Percentiles rank a stretch among this genome's conserved stretches.
Evolutionary conservation across 2,329 filamentous ascomycete genomes (phyloP).

Genomic region (Fusarium anthophilum): DNA sequence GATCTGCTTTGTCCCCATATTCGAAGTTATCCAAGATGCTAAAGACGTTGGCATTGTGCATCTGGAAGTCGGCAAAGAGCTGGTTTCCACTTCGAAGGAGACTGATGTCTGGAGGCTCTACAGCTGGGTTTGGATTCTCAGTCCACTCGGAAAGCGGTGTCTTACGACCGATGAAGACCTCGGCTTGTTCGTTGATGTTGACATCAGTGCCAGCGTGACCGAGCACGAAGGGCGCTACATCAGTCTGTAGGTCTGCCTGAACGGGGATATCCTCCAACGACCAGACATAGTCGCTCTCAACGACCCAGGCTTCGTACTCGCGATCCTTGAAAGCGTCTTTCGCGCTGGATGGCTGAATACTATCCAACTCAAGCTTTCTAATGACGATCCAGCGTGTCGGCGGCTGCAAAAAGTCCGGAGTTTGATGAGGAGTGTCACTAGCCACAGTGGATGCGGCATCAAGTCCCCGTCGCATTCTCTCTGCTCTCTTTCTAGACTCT

Average conservation of each 20-base stretch:
- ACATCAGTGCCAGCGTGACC: constrained; percentile 12
- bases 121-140: background rate
- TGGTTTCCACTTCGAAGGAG: constrained; percentile 43
- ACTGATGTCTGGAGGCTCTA: constrained; percentile 3
- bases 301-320: constrained; percentile 46
- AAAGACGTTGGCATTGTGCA: constrained; percentile 54
- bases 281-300: constrained; percentile 51
- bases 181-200: constrained; percentile 50
- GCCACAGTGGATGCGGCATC: background rate
- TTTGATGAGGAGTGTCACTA: background rate
- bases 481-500: background rate
- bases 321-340: background rate
- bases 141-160: constrained; percentile 14
- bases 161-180: constrained; percentile 54
- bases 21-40: constrained; percentile 52
- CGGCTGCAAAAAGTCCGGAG: constrained; percentile 27
- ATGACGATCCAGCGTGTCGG: constrained; percentile 52
- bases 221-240: constrained; percentile 52
- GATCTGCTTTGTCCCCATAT: constrained; percentile 33
- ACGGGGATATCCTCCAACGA: constrained; percentile 44
- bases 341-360: constrained; percentile 3
- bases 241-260: constrained; percentile 50
- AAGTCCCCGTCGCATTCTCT: constrained; percentile 4
- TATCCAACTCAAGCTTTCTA: constrained; percentile 41
- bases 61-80: constrained; percentile 54